A percentile compares a stretch with the other conserved stretches of the same genome.
These are phyloP conservation scores for Plantago rigida DNA, from an alignment of 305 asterid genomes.

Conservation along the genomic window DNA sequence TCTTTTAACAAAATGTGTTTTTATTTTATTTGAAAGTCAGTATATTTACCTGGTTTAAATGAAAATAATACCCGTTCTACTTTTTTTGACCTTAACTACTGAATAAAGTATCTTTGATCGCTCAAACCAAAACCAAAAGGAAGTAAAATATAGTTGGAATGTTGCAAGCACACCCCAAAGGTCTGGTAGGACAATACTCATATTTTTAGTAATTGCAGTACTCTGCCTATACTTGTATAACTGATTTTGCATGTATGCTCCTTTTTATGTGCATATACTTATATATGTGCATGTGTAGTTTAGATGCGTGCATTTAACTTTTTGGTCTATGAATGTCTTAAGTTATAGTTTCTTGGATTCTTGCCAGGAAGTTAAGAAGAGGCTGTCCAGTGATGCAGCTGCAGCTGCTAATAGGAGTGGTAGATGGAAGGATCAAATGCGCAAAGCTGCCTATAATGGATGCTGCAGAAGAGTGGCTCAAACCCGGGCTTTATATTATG, in stretches of 20 bases:
- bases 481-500: conserved; percentile 66
- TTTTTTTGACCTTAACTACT: neutral
- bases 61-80: neutral
- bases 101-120: neutral
- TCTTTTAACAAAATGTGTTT: no score
- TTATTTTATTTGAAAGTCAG: no score
- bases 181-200: no score
- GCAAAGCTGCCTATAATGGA: conserved; percentile 87
- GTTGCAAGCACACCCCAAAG: neutral
- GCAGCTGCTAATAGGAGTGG: conserved; percentile 76
- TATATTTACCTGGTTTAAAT: neutral
- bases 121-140: conserved; percentile 1
- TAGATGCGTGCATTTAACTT: neutral
- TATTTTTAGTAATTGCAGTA: no score
- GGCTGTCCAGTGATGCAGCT: conserved; percentile 79
- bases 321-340: conserved; percentile 5
- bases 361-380: conserved; percentile 79
- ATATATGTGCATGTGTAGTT: neutral
- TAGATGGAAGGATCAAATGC: conserved; percentile 95
- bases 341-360: conserved; percentile 11
- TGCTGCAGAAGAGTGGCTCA: conserved; percentile 94
- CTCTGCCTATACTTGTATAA: neutral
- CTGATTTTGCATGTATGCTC: no score
- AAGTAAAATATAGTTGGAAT: neutral
- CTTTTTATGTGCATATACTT: neutral